A percentile compares a stretch with the other conserved stretches of the same genome.
phyloP scores from a whole-genome alignment of 2,329 filamentous ascomycete genomes.

The Neodidymelliopsis sp. region DNA sequence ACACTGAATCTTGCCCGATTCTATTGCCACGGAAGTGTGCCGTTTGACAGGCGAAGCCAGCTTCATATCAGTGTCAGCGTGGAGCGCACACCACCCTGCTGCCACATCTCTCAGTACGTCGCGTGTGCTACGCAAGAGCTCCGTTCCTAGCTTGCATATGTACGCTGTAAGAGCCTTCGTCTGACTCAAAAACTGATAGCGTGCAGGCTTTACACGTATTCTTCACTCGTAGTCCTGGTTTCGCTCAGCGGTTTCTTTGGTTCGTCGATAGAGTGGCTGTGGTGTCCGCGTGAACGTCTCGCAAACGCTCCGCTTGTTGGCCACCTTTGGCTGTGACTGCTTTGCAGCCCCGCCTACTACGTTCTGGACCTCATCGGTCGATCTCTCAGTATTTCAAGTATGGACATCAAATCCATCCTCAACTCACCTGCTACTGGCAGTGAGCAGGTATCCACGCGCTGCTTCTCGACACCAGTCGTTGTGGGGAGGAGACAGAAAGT shows the following conservation, averaged over 20 bases:
- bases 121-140: background rate
- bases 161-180: constrained; percentile 17
- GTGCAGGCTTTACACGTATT: constrained; percentile 4
- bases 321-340: constrained; percentile 23
- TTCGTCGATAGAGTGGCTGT: constrained; percentile 30
- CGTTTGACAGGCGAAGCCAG: constrained; percentile 35
- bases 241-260: constrained; percentile 24
- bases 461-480: constrained; percentile 4
- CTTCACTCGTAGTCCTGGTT: constrained; percentile 4
- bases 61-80: constrained; percentile 22
- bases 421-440: constrained; percentile 41
- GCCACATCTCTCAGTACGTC: constrained; percentile 1
- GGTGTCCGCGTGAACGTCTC: constrained; percentile 38
- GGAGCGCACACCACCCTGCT: constrained; percentile 18
- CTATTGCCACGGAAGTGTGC: constrained; percentile 29
- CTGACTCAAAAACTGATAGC: constrained; percentile 12
- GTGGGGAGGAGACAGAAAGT: constrained; percentile 61
- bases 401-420: constrained; percentile 53
- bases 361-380: constrained; percentile 1
- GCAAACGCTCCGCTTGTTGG: constrained; percentile 38
- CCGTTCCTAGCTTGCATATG: constrained; percentile 15
- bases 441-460: background rate
- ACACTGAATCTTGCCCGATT: constrained; percentile 35
- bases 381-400: constrained; percentile 13
- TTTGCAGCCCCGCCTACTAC: constrained; percentile 9